Conservation (phyloP, 257 asterid genomes). For the Asclepias syriaca region DNA sequence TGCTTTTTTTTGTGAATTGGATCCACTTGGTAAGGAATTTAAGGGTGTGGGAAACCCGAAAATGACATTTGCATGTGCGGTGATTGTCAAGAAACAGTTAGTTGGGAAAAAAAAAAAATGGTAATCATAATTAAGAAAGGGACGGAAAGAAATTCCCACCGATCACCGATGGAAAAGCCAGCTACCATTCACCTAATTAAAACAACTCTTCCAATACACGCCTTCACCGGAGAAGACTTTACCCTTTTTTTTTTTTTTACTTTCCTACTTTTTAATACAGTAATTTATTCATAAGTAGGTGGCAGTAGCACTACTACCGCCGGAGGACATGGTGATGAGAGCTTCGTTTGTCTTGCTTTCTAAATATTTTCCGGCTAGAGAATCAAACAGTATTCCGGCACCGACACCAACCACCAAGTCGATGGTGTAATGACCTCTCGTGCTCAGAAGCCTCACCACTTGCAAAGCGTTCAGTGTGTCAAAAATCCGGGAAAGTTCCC, state of each 20-base stretch:
- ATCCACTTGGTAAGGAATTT: no score
- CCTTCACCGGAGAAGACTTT: background rate
- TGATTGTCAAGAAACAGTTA: no score
- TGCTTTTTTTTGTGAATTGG: no score
- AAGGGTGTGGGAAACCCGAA: no score
- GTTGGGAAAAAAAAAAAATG: background rate
- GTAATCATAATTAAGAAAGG: no score
- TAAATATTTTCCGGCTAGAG: conserved; percentile 63
- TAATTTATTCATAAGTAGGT: background rate
- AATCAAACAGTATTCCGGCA: conserved; percentile 79
- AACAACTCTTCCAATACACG: no score
- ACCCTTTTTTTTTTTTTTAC: background rate
- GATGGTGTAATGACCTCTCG: conserved; percentile 93
- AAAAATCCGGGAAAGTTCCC: conserved; percentile 58
- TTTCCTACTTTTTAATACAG: conserved; percentile 5
- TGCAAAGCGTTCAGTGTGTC: conserved; percentile 69
- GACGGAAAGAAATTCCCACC: background rate
- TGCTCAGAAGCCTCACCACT: conserved; percentile 63
- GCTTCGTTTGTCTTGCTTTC: conserved; percentile 39
- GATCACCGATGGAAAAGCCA: no score
- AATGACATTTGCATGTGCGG: background rate
- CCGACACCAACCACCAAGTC: conserved; percentile 83
- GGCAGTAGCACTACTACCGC: background rate
- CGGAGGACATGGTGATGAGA: background rate
- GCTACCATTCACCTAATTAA: no score